A percentile compares a stretch with the other conserved stretches of the same genome.
Evolutionary conservation across 805 yeast species (phyloP).

Genomic region (Suhomyces vadensis): DNA sequence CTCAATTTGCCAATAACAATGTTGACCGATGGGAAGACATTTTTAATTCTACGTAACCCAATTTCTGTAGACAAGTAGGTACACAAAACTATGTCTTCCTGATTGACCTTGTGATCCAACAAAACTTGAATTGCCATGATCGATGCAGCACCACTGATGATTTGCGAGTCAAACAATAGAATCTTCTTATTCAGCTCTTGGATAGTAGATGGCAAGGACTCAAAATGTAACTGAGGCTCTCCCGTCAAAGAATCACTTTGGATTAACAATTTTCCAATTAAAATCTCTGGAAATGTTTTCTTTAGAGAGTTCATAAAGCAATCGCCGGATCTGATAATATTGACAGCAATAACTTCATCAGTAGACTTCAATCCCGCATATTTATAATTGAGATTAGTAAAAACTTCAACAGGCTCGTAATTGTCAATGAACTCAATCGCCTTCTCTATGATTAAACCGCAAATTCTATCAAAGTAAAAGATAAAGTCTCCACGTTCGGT

Average conservation of each 20-base stretch:
- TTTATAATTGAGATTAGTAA: conserved; percentile 21
- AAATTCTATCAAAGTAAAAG: conserved; percentile 83
- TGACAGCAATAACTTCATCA: conserved; percentile 67
- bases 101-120: conserved; percentile 71
- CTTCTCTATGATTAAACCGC: conserved; percentile 64
- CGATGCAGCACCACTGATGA: conserved; percentile 89
- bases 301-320: conserved; percentile 81
- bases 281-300: conserved; percentile 73
- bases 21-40: conserved; percentile 70
- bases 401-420: conserved; percentile 35
- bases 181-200: conserved; percentile 41
- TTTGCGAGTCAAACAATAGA: conserved; percentile 80
- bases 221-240: conserved; percentile 90
- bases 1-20: conserved; percentile 71
- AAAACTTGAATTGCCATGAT: conserved; percentile 92
- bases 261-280: conserved; percentile 79
- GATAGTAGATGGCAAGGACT: conserved; percentile 58
- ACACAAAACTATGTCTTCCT: conserved; percentile 64
- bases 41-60: conserved; percentile 69
- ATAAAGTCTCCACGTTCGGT: conserved; percentile 75
- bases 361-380: conserved; percentile 44
- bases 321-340: conserved; percentile 88
- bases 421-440: conserved; percentile 59
- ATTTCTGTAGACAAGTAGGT: conserved; percentile 75
- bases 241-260: conserved; percentile 89